phyloP scores from a whole-genome alignment of 257 asterid species.

The Solanum lignicaule region DNA sequence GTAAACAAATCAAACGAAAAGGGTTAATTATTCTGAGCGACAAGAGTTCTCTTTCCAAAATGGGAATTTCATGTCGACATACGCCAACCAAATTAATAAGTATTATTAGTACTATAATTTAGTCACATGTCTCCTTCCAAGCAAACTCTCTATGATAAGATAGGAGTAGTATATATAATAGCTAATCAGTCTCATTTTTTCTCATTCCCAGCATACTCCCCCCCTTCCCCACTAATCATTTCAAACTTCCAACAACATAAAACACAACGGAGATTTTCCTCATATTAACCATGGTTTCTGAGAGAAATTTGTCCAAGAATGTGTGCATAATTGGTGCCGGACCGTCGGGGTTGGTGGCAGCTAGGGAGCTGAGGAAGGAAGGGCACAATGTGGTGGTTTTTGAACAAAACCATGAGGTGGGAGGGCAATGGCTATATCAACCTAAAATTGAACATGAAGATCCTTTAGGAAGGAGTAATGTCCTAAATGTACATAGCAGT shows the following conservation, averaged over 20 bases:
- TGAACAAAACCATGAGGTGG: constrained; percentile 70
- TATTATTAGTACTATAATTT: no score
- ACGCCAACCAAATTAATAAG: background rate
- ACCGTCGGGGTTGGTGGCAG: constrained; percentile 71
- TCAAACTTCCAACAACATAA: background rate
- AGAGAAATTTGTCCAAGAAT: constrained; percentile 24
- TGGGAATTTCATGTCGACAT: background rate
- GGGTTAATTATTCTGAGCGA: background rate
- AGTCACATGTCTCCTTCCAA: background rate
- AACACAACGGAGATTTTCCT: background rate
- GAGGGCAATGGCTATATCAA: constrained; percentile 87
- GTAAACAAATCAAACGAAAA: background rate
- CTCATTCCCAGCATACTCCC: background rate
- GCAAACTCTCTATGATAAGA: background rate
- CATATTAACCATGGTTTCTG: constrained; percentile 24
- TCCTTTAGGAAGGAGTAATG: constrained; percentile 27
- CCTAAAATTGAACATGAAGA: constrained; percentile 45
- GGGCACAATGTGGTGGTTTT: constrained; percentile 71
- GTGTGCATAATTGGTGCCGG: constrained; percentile 86
- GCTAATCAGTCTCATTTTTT: background rate
- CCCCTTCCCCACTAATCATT: background rate
- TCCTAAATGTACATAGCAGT: constrained; percentile 60
- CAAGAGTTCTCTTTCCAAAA: background rate
- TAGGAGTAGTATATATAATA: background rate
- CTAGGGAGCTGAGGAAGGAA: constrained; percentile 74